A percentile compares a stretch with the other conserved stretches of the same genome.
phyloP scores from a whole-genome alignment of 441 rosid genomes.

The Pelargonium fulgidum region DNA sequence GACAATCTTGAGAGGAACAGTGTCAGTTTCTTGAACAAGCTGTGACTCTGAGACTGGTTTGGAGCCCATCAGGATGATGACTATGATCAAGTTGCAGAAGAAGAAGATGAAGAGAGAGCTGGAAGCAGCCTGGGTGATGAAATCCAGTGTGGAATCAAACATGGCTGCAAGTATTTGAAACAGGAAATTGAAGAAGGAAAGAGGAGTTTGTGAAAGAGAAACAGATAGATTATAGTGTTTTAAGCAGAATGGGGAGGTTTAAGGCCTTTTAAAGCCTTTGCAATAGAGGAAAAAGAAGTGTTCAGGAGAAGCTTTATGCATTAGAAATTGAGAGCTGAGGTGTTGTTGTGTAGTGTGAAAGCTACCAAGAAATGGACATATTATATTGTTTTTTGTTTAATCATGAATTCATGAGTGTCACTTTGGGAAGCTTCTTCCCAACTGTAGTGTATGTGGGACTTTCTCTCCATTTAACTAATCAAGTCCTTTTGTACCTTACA shows the following conservation, averaged over 20 bases:
- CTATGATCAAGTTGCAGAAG: conserved; percentile 55
- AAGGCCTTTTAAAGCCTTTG: conserved; percentile 1
- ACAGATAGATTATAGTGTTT: neutral
- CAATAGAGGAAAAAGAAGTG: conserved; percentile 10
- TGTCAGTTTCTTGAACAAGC: conserved; percentile 20
- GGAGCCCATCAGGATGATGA: conserved; percentile 41
- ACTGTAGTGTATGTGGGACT: conserved; percentile 11
- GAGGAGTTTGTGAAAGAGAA: neutral
- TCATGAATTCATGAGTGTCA: neutral
- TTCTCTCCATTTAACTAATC: conserved; percentile 2
- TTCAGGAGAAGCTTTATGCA: conserved; percentile 23
- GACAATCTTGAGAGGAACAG: conserved; percentile 9
- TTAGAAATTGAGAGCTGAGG: conserved; percentile 8
- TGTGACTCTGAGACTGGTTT: conserved; percentile 22
- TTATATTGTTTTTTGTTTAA: neutral
- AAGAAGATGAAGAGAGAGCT: conserved; percentile 45
- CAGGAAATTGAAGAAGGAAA: conserved; percentile 4
- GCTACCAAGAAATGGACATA: conserved; percentile 12
- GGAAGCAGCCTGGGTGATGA: conserved; percentile 43
- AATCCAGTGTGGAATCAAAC: conserved; percentile 38
- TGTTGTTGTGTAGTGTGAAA: conserved; percentile 15
- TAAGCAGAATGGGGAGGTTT: neutral
- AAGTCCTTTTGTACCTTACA: conserved; percentile 5
- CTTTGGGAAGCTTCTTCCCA: conserved; percentile 22
- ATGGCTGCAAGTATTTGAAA: conserved; percentile 18